phyloP scores from a whole-genome alignment of 768 basidiomycete genomes.

The Albatrellus ellisii region DNA sequence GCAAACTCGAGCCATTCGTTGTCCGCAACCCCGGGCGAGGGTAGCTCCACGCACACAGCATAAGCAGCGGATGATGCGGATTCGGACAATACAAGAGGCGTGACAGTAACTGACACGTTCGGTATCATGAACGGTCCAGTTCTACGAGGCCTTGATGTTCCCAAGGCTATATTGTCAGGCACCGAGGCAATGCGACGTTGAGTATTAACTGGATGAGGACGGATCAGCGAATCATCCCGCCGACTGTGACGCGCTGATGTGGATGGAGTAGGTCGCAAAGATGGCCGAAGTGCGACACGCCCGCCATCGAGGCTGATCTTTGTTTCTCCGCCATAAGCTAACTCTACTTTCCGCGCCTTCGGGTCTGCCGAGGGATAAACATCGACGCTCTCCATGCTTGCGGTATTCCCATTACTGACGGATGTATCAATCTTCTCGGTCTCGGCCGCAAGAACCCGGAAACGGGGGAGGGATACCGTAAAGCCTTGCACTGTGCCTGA shows the following conservation, averaged over 20 bases:
- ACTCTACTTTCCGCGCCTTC: conserved; percentile 48
- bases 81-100: conserved; percentile 26
- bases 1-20: conserved; percentile 74
- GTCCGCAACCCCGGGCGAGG: conserved; percentile 42
- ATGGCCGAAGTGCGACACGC: conserved; percentile 38
- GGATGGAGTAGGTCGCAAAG: conserved; percentile 18
- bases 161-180: conserved; percentile 17
- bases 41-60: conserved; percentile 43
- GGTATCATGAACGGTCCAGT: conserved; percentile 53
- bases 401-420: conserved; percentile 46
- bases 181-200: conserved; percentile 14
- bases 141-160: conserved; percentile 24
- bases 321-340: conserved; percentile 45
- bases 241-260: conserved; percentile 6
- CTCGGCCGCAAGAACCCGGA: conserved; percentile 58
- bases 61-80: conserved; percentile 31
- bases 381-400: conserved; percentile 32
- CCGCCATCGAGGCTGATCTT: conserved; percentile 51
- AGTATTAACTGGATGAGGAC: conserved; percentile 14
- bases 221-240: conserved; percentile 12
- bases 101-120: conserved; percentile 39
- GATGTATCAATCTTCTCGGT: conserved; percentile 41
- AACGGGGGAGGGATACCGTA: conserved; percentile 51
- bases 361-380: conserved; percentile 50
- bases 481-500: too few relatives aligned